Evolutionary conservation across 441 rosid species (phyloP).

Genomic region (Eutrema salsugineum): DNA sequence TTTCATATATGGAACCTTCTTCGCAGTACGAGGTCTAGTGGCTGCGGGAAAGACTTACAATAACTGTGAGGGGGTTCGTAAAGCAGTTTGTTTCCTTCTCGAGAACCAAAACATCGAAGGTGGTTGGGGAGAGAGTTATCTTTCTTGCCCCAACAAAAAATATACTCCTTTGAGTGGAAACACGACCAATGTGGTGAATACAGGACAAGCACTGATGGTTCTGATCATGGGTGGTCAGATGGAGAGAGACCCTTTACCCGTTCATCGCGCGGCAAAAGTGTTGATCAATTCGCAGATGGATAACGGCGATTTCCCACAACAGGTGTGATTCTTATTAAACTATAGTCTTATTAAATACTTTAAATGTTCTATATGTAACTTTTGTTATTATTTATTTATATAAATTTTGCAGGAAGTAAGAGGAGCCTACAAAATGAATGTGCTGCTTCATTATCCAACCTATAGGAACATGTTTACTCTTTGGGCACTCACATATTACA

Average conservation of each 20-base stretch:
- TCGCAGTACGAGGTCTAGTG: slow-evolving; percentile 7
- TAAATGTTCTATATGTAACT: no score
- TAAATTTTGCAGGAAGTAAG: neutral
- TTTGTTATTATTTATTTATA: neutral
- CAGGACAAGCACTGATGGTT: slow-evolving; percentile 47
- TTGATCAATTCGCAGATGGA: slow-evolving; percentile 47
- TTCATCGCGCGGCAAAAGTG: slow-evolving; percentile 52
- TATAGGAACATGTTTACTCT: slow-evolving; percentile 18
- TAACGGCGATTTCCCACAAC: slow-evolving; percentile 72
- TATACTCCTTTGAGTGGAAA: slow-evolving; percentile 18
- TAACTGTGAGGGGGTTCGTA: neutral
- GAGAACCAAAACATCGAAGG: slow-evolving; percentile 31
- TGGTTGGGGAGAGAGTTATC: slow-evolving; percentile 49
- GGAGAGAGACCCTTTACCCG: slow-evolving; percentile 43
- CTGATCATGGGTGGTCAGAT: slow-evolving; percentile 25
- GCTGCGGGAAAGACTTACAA: slow-evolving; percentile 24
- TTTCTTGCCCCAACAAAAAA: slow-evolving; percentile 25
- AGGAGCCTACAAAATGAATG: slow-evolving; percentile 7
- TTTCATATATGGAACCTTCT: slow-evolving; percentile 26
- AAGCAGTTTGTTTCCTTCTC: slow-evolving; percentile 16
- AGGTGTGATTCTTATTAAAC: slow-evolving; percentile 31
- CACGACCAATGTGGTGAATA: slow-evolving; percentile 50
- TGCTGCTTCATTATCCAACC: slow-evolving; percentile 12
- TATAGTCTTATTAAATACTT: no score
- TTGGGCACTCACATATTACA: slow-evolving; percentile 22